Base-by-base conservation (phyloP, 768 basidiomycete species). In the Mycena galopus region DNA sequence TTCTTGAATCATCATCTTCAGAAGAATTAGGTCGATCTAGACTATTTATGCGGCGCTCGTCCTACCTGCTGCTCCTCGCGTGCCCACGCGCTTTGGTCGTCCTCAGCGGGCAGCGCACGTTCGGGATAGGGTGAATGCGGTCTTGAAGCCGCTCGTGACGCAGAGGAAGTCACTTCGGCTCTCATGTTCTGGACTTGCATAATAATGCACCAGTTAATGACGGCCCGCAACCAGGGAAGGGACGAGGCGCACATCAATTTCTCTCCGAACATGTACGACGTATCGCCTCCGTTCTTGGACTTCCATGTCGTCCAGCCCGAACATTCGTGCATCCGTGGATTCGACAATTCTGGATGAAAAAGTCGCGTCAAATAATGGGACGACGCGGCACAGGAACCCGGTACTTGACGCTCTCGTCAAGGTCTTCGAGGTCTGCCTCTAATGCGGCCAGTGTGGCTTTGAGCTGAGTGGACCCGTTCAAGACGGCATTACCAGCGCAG, bases 331-430 rank as follows among this genome's bases (percentile, higher is more conserved):
- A 39, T 94, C 96, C 0, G 91, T 93, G 14, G 90, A 89, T 79
- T 97, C 97, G 0, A 98, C 94, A 50, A 96, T 94, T 80, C 95
- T 96, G 29, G n/a, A 57, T 33, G 12, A 29, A 16, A 10, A 30
- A 30, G 16, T 23, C 65, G 47, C 61, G 67, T 67, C 47, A 69
- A 25, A 68, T 47, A 23, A 14, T 7, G 61, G 71, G 71, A 27
- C 39, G 2, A 35, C 23, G 42, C 35, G 37, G 53, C 33, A 27
- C 27, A 65, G 19, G 16, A 21, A 10, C 61, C 29, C 27, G 11
- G 74, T 80, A 95, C 94, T 90, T 92, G 53, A 99, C 96, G 77
- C 95, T 96, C 78, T 96, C 95, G 60, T 98, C 96, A n/a, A 99
- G 83, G 79, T 96, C 96, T 71, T 96, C 95, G 27, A 97, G 79